phyloP scores from a whole-genome alignment of 208 protist genomes.

The Acanthamoeba triangularis region DNA sequence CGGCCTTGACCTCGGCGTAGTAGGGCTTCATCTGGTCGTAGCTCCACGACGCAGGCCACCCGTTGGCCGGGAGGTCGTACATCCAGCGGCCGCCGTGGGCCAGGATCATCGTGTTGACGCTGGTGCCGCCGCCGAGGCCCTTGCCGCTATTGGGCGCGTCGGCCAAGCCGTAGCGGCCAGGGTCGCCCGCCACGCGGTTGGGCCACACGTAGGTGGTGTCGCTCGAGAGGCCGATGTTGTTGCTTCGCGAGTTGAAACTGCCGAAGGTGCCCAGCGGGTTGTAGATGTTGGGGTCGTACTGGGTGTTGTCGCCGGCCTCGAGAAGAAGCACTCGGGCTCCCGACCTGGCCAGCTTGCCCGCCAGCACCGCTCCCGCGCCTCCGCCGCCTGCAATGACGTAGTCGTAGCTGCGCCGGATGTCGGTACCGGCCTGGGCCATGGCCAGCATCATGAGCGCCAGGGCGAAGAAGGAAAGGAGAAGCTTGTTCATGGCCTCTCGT shows the following conservation, averaged over 20 bases:
- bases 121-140: background rate
- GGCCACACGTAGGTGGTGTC: conserved; percentile 2
- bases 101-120: background rate
- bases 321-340: background rate
- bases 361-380: background rate
- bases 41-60: background rate
- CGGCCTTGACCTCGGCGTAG: background rate
- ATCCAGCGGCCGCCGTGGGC: background rate
- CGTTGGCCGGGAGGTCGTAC: background rate
- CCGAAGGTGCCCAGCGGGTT: background rate
- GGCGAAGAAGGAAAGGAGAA: background rate
- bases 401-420: background rate
- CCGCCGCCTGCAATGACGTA: background rate
- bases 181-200: background rate
- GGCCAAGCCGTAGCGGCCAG: background rate
- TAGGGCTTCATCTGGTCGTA: background rate
- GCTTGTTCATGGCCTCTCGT: too few relatives aligned
- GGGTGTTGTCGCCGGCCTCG: background rate
- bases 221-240: conserved; percentile 9
- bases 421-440: background rate
- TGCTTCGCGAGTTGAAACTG: background rate
- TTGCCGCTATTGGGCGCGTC: background rate
- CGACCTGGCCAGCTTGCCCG: background rate
- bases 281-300: conserved; percentile 22
- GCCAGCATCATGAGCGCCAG: background rate